phyloP scores from a whole-genome alignment of 2,329 filamentous ascomycete species.

The Shiraia sp. region DNA sequence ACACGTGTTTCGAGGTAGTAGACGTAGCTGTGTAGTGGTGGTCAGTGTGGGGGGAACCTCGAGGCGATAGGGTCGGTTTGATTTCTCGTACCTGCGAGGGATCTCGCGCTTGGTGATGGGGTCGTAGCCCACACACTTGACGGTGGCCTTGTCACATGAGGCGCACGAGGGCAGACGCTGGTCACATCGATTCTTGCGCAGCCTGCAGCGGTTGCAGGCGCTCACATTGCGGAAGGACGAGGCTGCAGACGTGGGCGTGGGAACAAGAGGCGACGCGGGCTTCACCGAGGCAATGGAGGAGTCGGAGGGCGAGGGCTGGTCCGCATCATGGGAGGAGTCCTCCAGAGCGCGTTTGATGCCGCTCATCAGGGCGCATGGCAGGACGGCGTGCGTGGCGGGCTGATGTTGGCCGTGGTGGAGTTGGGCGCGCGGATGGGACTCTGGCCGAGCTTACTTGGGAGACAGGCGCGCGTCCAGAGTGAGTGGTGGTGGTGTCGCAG shows the following conservation, averaged over 20 bases:
- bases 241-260: slow-evolving; percentile 30
- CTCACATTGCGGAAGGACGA: slow-evolving; percentile 65
- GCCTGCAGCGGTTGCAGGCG: slow-evolving; percentile 83
- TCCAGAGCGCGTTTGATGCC: slow-evolving; percentile 46
- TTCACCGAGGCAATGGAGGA: slow-evolving; percentile 28
- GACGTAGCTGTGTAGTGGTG: slow-evolving; percentile 68
- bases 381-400: slow-evolving; percentile 12
- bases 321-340: slow-evolving; percentile 40
- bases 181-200: slow-evolving; percentile 94
- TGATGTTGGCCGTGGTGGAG: slow-evolving; percentile 9
- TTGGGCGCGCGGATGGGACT: slow-evolving; percentile 8
- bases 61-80: neutral
- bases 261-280: slow-evolving; percentile 36
- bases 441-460: slow-evolving; percentile 3
- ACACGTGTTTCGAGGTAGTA: slow-evolving; percentile 91
- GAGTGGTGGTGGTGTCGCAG: too few species aligned
- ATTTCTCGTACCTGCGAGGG: slow-evolving; percentile 69
- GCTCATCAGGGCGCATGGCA: slow-evolving; percentile 47
- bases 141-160: slow-evolving; percentile 88
- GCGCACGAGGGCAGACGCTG: slow-evolving; percentile 89
- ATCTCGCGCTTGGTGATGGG: slow-evolving; percentile 96
- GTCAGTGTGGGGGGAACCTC: slow-evolving; percentile 5
- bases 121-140: slow-evolving; percentile 92
- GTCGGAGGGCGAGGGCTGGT: slow-evolving; percentile 33
- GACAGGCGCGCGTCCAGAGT: too few species aligned